Evolutionary conservation across 2,329 filamentous ascomycete species (phyloP).

Genomic region (Sordariomycetes sp.): DNA sequence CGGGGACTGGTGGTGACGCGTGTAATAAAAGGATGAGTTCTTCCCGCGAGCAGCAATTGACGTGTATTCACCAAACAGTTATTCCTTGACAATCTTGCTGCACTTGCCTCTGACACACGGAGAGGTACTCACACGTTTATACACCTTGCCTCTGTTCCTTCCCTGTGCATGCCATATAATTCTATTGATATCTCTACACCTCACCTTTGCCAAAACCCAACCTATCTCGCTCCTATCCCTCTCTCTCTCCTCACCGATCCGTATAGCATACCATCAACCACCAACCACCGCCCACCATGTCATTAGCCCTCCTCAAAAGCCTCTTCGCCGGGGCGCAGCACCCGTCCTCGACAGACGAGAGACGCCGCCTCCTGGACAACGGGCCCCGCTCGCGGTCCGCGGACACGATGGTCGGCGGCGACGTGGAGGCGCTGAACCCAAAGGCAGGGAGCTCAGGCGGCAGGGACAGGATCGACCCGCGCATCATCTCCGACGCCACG

Average conservation of each 20-base stretch:
- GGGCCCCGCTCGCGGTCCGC: slow-evolving; percentile 9
- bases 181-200: neutral
- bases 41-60: neutral
- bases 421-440: slow-evolving; percentile 8
- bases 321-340: slow-evolving; percentile 5
- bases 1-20: neutral
- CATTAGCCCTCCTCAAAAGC: slow-evolving; percentile 10
- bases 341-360: slow-evolving; percentile 3
- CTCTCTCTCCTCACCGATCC: too few species aligned
- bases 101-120: neutral
- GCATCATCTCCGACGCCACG: slow-evolving; percentile 28
- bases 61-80: too few species aligned
- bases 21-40: neutral
- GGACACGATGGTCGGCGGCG: slow-evolving; percentile 1
- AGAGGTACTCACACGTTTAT: neutral
- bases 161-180: too few species aligned
- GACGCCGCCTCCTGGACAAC: neutral
- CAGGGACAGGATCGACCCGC: slow-evolving; percentile 10
- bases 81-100: too few species aligned
- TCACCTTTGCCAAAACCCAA: neutral
- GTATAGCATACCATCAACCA: neutral
- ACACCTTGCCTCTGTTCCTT: neutral
- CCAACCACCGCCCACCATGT: slow-evolving; percentile 5
- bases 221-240: neutral
- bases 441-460: slow-evolving; percentile 4